Evolutionary conservation across 805 yeast genomes (phyloP).

Genomic region (Yarrowia sp.): DNA sequence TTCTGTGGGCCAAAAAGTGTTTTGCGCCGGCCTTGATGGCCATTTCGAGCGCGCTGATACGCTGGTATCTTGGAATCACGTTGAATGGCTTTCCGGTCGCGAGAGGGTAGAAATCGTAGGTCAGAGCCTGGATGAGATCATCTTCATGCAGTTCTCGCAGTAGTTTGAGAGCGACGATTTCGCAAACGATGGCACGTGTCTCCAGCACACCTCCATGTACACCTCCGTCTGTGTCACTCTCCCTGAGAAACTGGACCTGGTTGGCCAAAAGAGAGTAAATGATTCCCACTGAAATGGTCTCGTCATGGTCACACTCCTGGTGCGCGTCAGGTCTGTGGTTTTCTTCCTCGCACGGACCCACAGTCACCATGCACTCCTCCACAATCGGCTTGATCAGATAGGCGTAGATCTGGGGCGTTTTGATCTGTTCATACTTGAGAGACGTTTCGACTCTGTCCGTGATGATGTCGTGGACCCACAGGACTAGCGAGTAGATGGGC

Average conservation of each 20-base stretch:
- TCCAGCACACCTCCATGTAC: conserved; percentile 45
- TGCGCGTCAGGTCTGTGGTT: background rate
- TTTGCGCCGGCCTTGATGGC: conserved; percentile 62
- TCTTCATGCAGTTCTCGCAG: conserved; percentile 55
- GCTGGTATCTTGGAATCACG: conserved; percentile 51
- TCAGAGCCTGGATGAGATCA: conserved; percentile 56
- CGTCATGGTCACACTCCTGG: conserved; percentile 17
- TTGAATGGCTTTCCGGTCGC: conserved; percentile 49
- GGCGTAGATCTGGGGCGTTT: conserved; percentile 59
- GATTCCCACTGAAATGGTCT: conserved; percentile 48
- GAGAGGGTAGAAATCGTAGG: conserved; percentile 57
- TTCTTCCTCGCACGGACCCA: conserved; percentile 28
- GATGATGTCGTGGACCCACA: conserved; percentile 54
- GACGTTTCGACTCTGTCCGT: conserved; percentile 55
- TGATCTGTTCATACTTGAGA: conserved; percentile 59
- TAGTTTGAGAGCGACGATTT: conserved; percentile 59
- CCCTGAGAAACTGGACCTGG: conserved; percentile 52
- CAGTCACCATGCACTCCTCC: conserved; percentile 47
- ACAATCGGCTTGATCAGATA: conserved; percentile 58
- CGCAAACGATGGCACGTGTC: conserved; percentile 61
- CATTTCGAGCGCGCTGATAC: conserved; percentile 58
- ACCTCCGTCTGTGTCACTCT: conserved; percentile 44
- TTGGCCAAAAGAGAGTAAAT: conserved; percentile 53
- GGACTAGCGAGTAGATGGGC: conserved; percentile 50
- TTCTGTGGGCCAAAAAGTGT: conserved; percentile 60